A percentile compares a stretch with the other conserved stretches of the same genome.
phyloP scores from a whole-genome alignment of 2,329 filamentous ascomycete species.

The Colletotrichum agaves region DNA sequence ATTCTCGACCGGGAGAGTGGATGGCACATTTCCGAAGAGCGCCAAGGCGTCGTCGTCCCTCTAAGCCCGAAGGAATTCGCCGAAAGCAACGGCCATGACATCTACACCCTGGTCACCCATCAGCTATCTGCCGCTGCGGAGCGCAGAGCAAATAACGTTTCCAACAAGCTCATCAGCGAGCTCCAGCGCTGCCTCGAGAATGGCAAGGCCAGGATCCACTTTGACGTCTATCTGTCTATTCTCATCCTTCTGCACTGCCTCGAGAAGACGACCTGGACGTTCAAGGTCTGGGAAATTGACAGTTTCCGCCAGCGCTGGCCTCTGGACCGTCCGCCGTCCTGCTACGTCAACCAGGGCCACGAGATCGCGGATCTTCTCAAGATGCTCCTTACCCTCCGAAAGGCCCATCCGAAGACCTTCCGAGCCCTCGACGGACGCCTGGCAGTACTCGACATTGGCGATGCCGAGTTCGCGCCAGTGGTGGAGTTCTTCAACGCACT shows the following conservation, averaged over 20 bases:
- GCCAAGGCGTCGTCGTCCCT: conserved; percentile 52
- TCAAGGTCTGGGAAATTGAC: conserved; percentile 74
- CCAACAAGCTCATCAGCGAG: conserved; percentile 66
- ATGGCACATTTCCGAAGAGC: conserved; percentile 66
- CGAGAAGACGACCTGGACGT: conserved; percentile 76
- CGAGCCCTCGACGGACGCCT: conserved; percentile 60
- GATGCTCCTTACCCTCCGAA: conserved; percentile 71
- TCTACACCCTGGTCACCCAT: conserved; percentile 70
- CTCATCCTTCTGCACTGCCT: conserved; percentile 73
- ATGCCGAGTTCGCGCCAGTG: conserved; percentile 50
- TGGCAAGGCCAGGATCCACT: conserved; percentile 68
- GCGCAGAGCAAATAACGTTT: conserved; percentile 69
- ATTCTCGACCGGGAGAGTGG: conserved; percentile 72
- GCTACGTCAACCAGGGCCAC: conserved; percentile 69
- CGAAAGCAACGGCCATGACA: conserved; percentile 62
- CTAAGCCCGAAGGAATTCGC: conserved; percentile 61
- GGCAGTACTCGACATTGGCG: conserved; percentile 55
- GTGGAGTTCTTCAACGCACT: conserved; percentile 65
- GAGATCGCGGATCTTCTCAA: conserved; percentile 67
- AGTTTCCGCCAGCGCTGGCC: conserved; percentile 70
- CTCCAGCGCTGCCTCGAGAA: conserved; percentile 72
- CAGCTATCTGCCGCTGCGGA: conserved; percentile 74
- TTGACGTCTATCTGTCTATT: conserved; percentile 70
- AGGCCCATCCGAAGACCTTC: conserved; percentile 65
- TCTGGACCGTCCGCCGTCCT: conserved; percentile 64